Percentiles rank a stretch among this genome's conserved stretches.
Evolutionary conservation across 768 basidiomycete genomes (phyloP).

Genomic region (Russula vinacea): DNA sequence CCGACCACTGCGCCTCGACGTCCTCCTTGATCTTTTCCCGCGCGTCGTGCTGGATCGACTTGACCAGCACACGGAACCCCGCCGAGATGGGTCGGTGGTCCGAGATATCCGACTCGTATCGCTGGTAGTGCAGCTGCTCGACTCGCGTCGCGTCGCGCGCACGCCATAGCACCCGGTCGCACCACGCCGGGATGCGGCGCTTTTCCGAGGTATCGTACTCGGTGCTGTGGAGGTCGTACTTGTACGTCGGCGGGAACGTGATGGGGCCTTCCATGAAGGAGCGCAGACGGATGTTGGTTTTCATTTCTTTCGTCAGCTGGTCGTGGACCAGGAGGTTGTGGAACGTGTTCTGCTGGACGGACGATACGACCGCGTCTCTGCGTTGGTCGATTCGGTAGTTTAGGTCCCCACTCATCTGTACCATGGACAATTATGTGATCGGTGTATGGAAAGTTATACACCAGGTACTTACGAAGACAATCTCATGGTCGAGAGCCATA

Average conservation of each 20-base stretch:
- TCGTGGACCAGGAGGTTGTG: conserved; percentile 68
- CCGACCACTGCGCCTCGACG: conserved; percentile 55
- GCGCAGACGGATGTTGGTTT: conserved; percentile 81
- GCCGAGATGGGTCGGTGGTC: conserved; percentile 90
- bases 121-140: conserved; percentile 61
- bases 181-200: conserved; percentile 89
- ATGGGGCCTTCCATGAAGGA: conserved; percentile 80
- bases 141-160: conserved; percentile 56
- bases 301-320: conserved; percentile 87
- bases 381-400: conserved; percentile 97
- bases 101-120: conserved; percentile 85
- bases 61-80: conserved; percentile 69
- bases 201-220: conserved; percentile 90
- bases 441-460: neutral
- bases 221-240: conserved; percentile 77
- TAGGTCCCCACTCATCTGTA: conserved; percentile 84
- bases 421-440: neutral
- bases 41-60: conserved; percentile 59
- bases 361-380: conserved; percentile 73
- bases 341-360: conserved; percentile 65
- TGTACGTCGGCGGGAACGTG: conserved; percentile 88
- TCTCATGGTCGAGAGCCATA: conserved; percentile 92
- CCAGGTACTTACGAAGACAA: conserved; percentile 68
- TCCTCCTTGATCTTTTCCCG: conserved; percentile 55
- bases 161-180: conserved; percentile 88